Percentiles rank a stretch among this genome's conserved stretches.
phyloP scores from a whole-genome alignment of 2,329 filamentous ascomycete species.

The Clarireedia homoeocarpa region DNA sequence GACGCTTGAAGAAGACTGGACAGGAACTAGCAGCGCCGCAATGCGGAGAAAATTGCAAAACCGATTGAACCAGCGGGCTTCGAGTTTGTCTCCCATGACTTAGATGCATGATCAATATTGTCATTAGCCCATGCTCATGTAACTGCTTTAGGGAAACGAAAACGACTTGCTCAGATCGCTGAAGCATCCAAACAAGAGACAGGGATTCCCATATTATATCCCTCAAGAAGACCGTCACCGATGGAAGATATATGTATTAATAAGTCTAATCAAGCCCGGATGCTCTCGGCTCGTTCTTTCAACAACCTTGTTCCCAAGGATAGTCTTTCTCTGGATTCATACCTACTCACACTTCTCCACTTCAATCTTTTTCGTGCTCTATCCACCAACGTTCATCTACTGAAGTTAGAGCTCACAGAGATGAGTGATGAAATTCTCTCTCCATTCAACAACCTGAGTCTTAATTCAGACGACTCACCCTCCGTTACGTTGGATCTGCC shows the following conservation, averaged over 20 bases:
- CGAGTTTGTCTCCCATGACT: conserved; percentile 16
- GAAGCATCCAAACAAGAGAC: background rate
- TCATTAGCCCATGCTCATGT: background rate
- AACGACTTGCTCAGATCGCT: background rate
- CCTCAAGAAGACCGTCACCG: background rate
- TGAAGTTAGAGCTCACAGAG: conserved; percentile 17
- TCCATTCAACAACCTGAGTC: conserved; percentile 10
- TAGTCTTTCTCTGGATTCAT: conserved; percentile 16
- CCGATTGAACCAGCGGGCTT: conserved; percentile 24
- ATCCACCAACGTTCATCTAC: conserved; percentile 28
- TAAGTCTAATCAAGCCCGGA: background rate
- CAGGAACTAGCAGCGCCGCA: conserved; percentile 25
- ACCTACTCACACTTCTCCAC: conserved; percentile 31
- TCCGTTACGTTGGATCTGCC: conserved; percentile 8
- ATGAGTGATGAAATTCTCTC: conserved; percentile 16
- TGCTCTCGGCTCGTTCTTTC: conserved; percentile 8
- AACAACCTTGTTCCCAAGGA: background rate
- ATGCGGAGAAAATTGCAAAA: conserved; percentile 25
- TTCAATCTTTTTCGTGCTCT: conserved; percentile 34
- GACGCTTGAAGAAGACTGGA: conserved; percentile 29
- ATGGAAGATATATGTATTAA: conserved; percentile 3
- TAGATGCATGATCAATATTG: background rate
- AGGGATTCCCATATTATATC: background rate
- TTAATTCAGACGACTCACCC: too few species aligned
- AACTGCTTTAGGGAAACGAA: background rate